Conservation (phyloP, 169 alveolate species). For the Babesia bigemina region DNA sequence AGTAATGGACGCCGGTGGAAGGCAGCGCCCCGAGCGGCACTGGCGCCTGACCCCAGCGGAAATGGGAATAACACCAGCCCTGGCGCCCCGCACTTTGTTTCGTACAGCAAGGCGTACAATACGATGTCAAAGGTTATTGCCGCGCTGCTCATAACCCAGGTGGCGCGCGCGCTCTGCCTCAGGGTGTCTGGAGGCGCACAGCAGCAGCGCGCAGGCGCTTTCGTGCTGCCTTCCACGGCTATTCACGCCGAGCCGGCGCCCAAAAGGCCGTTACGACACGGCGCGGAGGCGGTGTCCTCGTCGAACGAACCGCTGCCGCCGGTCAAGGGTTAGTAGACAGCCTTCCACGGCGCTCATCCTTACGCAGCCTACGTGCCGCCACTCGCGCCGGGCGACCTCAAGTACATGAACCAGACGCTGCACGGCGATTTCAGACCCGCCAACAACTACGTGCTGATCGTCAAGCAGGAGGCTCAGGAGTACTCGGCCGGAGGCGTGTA, state of each 20-base stretch:
- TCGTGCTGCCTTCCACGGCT: slow-evolving; percentile 25
- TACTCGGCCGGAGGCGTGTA: slow-evolving; percentile 58
- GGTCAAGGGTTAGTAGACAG: slow-evolving; percentile 23
- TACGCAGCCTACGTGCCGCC: slow-evolving; percentile 26
- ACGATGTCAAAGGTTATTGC: slow-evolving; percentile 26
- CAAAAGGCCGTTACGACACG: not conserved
- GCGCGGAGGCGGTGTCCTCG: slow-evolving; percentile 22
- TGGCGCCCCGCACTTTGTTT: not conserved
- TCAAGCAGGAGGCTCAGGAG: slow-evolving; percentile 16
- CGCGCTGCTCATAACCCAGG: slow-evolving; percentile 15
- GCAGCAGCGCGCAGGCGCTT: slow-evolving; percentile 22
- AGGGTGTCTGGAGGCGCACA: not conserved
- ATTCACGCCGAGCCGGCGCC: slow-evolving; percentile 5
- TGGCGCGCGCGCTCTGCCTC: slow-evolving; percentile 30
- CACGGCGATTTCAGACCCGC: slow-evolving; percentile 36
- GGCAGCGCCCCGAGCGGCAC: not conserved
- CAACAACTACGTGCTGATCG: slow-evolving; percentile 60
- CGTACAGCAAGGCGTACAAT: not conserved
- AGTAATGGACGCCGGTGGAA: not conserved
- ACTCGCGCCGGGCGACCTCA: slow-evolving; percentile 33
- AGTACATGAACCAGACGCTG: slow-evolving; percentile 41
- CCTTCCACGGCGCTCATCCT: not conserved
- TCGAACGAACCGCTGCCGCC: slow-evolving; percentile 24
- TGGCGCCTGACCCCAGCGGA: slow-evolving; percentile 22
- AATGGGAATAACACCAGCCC: not conserved